Percentiles rank a stretch among this genome's conserved stretches.
Conservation (phyloP, 1,284 basidiomycete species). For the Cryptococcus wingfieldii region DNA sequence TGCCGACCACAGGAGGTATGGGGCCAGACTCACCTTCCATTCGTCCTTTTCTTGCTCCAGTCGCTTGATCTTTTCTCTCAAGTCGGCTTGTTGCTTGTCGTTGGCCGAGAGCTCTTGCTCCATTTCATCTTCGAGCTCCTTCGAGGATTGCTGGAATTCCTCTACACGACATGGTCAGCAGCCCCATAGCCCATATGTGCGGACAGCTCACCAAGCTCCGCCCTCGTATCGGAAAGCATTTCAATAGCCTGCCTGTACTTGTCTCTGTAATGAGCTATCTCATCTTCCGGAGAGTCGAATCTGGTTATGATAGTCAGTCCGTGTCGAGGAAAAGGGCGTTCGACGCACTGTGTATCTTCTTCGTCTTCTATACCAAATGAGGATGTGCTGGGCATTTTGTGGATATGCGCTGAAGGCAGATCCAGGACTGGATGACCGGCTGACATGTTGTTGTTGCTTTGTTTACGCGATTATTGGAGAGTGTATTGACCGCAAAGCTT, state of each 20-base stretch:
- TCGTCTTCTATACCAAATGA: slow-evolving; percentile 31
- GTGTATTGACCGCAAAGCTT: too few species aligned
- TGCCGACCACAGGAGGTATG: background rate
- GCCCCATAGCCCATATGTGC: background rate
- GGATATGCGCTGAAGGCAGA: slow-evolving; percentile 11
- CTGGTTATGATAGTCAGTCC: slow-evolving; percentile 15
- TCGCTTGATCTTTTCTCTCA: slow-evolving; percentile 67
- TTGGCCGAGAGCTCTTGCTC: slow-evolving; percentile 82
- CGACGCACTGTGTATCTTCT: slow-evolving; percentile 31
- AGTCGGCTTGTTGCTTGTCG: slow-evolving; percentile 77
- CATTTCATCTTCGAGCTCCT: slow-evolving; percentile 87
- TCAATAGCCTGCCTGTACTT: slow-evolving; percentile 82
- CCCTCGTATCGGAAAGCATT: slow-evolving; percentile 75
- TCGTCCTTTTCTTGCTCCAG: slow-evolving; percentile 79
- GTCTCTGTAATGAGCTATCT: slow-evolving; percentile 64
- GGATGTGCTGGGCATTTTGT: slow-evolving; percentile 32
- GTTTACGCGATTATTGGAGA: background rate
- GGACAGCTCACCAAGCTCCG: slow-evolving; percentile 57
- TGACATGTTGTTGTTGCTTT: slow-evolving; percentile 8
- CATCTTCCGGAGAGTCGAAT: slow-evolving; percentile 45
- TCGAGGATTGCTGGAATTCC: slow-evolving; percentile 84
- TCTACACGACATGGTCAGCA: slow-evolving; percentile 48
- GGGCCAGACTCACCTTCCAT: slow-evolving; percentile 68
- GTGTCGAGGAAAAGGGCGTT: background rate
- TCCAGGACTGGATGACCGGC: slow-evolving; percentile 10